These are phyloP conservation scores for Brasenia schreberi DNA, from an alignment of 164 flowering plant species.

Conservation along the genomic window DNA sequence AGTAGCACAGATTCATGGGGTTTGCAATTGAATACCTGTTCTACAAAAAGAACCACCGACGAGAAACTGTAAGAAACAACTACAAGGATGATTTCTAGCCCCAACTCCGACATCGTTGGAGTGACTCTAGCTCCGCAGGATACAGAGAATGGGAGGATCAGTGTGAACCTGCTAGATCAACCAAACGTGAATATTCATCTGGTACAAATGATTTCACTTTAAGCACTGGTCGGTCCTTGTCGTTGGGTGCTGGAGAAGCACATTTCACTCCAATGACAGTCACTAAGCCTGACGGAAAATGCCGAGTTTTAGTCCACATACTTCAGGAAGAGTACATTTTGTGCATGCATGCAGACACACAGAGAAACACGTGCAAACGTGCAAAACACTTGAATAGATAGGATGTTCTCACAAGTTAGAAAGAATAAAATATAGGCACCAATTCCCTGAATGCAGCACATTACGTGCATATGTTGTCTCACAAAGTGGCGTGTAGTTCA, in stretches of 20 bases:
- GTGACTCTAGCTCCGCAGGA: not conserved
- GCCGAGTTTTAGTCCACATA: not conserved
- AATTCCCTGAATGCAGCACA: too few species aligned
- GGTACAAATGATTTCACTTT: slow-evolving; percentile 49
- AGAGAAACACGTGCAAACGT: too few species aligned
- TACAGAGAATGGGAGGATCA: slow-evolving; percentile 9
- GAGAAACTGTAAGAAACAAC: too few species aligned
- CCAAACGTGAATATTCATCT: slow-evolving; percentile 33
- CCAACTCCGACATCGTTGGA: not conserved
- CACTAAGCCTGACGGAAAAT: slow-evolving; percentile 27
- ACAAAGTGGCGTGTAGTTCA: too few species aligned
- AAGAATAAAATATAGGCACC: too few species aligned
- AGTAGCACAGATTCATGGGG: too few species aligned
- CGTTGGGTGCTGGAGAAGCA: slow-evolving; percentile 25
- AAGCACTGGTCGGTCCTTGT: slow-evolving; percentile 5
- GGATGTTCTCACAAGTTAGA: too few species aligned
- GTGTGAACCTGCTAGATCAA: slow-evolving; percentile 36
- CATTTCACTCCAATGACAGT: slow-evolving; percentile 55
- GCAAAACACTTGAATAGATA: too few species aligned
- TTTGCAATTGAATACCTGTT: too few species aligned
- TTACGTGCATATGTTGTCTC: too few species aligned
- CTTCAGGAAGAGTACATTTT: not conserved
- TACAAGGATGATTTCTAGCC: not conserved
- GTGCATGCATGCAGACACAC: not conserved
- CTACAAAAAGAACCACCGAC: too few species aligned